Percentiles rank a stretch among this genome's conserved stretches.
phyloP scores from a whole-genome alignment of 1,139 yeast genomes.

The Entelexis sorbosivorans region DNA sequence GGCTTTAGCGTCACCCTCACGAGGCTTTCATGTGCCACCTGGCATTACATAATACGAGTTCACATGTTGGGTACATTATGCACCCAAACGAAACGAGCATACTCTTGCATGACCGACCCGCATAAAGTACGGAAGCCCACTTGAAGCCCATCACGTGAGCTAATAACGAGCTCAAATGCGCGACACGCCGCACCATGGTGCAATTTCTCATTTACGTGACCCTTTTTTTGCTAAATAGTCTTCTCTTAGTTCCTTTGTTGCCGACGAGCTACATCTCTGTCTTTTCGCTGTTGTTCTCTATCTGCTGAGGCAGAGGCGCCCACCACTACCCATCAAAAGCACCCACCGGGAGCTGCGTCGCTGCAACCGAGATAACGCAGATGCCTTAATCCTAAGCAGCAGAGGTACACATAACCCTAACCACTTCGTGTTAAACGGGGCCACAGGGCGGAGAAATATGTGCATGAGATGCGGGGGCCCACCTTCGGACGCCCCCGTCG shows the following conservation, averaged over 20 bases:
- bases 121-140: neutral
- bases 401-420: neutral
- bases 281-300: too few species aligned
- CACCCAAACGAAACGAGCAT: neutral
- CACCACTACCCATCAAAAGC: neutral
- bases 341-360: neutral
- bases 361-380: constrained; percentile 4
- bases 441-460: neutral
- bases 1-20: too few species aligned
- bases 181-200: too few species aligned
- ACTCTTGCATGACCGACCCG: neutral
- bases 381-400: neutral
- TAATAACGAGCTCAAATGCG: too few species aligned
- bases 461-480: neutral
- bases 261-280: too few species aligned
- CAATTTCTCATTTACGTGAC: too few species aligned
- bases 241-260: too few species aligned
- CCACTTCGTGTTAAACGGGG: constrained; percentile 4
- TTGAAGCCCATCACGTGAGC: neutral
- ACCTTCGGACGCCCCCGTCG: neutral
- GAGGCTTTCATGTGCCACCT: too few species aligned
- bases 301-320: neutral
- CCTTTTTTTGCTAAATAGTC: too few species aligned
- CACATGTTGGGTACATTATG: neutral
- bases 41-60: neutral